phyloP scores from a whole-genome alignment of 345 rosid species.

The Capsella bursapastoris region DNA sequence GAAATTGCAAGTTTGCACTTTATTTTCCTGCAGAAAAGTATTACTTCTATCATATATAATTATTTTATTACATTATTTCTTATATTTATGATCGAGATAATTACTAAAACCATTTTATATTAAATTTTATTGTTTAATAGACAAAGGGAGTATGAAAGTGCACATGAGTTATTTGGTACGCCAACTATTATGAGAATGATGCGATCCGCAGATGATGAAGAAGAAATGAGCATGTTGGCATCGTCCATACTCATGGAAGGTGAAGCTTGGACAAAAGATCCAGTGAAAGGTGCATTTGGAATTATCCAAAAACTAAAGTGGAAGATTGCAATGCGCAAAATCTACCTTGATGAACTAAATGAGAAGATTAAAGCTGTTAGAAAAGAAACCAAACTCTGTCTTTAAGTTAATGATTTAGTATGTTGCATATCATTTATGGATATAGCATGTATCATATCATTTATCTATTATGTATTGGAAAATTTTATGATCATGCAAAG shows the following conservation, averaged over 20 bases:
- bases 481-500: not conserved
- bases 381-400: not conserved
- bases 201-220: not conserved
- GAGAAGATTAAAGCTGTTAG: not conserved
- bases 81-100: not conserved
- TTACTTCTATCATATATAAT: not conserved
- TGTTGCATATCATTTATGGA: not conserved
- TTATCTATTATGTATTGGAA: no score
- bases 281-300: slow-evolving; percentile 2
- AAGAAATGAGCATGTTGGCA: not conserved
- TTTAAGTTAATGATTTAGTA: not conserved
- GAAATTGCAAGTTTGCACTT: not conserved
- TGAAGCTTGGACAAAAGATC: not conserved
- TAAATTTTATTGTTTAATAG: not conserved
- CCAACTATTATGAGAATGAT: not conserved
- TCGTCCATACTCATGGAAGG: slow-evolving; percentile 16
- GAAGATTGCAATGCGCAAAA: not conserved
- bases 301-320: not conserved
- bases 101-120: not conserved
- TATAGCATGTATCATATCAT: no score
- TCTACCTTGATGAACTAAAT: not conserved
- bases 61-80: not conserved
- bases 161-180: slow-evolving; percentile 4
- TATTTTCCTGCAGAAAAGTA: not conserved
- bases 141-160: not conserved